phyloP scores from a whole-genome alignment of 768 basidiomycete genomes.

The Thelephora aurantiotincta region DNA sequence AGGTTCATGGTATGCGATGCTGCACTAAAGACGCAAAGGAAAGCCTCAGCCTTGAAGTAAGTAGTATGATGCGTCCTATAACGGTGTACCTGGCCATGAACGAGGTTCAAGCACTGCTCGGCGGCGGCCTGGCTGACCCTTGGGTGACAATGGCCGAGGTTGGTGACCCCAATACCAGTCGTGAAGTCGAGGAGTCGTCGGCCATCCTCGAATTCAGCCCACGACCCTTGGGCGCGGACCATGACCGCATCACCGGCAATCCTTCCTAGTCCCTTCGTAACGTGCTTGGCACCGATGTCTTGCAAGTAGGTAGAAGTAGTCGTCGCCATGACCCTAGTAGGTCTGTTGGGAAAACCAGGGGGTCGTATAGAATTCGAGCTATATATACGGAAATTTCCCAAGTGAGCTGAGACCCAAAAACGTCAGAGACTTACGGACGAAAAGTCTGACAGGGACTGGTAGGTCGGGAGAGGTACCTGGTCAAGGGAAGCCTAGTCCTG shows the following conservation, averaged over 20 bases:
- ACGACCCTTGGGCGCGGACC: constrained; percentile 57
- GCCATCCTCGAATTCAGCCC: constrained; percentile 61
- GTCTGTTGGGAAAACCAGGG: no score
- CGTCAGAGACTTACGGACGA: no score
- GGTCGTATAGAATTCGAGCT: no score
- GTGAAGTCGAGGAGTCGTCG: constrained; percentile 73
- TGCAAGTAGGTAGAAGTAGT: background rate
- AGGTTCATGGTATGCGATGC: constrained; percentile 77
- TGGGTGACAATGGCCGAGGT: constrained; percentile 80
- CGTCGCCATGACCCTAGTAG: constrained; percentile 1
- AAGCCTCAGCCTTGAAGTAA: background rate
- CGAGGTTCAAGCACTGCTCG: constrained; percentile 71
- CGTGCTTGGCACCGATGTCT: constrained; percentile 28
- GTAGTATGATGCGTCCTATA: background rate
- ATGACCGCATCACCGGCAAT: constrained; percentile 37
- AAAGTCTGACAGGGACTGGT: no score
- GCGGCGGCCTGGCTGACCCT: constrained; percentile 78
- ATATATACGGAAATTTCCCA: no score
- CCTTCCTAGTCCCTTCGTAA: constrained; percentile 29
- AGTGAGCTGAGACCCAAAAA: no score
- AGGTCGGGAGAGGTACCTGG: no score
- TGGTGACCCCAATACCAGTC: constrained; percentile 78
- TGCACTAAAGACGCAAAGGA: constrained; percentile 37
- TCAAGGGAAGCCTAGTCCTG: no score
- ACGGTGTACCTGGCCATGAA: constrained; percentile 55